These are phyloP conservation scores for Colletotrichum navitas DNA, from an alignment of 2,329 filamentous ascomycete genomes.

Conservation along the genomic window DNA sequence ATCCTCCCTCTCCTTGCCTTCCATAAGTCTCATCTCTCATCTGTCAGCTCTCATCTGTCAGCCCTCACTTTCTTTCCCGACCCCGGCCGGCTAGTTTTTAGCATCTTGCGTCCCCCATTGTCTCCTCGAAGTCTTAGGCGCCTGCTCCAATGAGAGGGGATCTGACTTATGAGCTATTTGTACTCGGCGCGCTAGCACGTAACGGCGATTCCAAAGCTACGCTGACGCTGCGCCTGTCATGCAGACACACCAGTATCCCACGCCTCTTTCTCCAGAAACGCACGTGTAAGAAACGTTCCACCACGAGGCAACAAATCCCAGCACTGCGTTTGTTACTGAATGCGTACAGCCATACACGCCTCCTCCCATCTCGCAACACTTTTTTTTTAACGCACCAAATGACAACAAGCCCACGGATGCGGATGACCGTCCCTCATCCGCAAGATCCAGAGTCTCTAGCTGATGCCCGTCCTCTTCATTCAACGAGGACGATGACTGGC, in stretches of 20 bases:
- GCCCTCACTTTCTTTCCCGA: neutral
- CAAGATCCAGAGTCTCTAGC: neutral
- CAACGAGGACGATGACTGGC: neutral
- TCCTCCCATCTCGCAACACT: slow-evolving; percentile 2
- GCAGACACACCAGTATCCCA: slow-evolving; percentile 12
- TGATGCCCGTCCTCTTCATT: neutral
- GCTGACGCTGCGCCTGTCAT: neutral
- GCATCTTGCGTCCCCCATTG: neutral
- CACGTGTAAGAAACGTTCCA: slow-evolving; percentile 15
- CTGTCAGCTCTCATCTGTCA: slow-evolving; percentile 2
- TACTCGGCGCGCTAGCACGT: slow-evolving; percentile 2
- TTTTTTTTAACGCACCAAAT: neutral
- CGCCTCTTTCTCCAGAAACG: neutral
- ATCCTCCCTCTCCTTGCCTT: too few relatives aligned
- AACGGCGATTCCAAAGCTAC: neutral
- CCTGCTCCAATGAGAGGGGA: slow-evolving; percentile 15
- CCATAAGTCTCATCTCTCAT: slow-evolving; percentile 5
- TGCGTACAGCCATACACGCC: neutral
- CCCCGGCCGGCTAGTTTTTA: neutral
- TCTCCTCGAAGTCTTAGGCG: slow-evolving; percentile 7
- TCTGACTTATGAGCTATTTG: neutral
- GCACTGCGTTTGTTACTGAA: slow-evolving; percentile 4
- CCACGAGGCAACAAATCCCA: slow-evolving; percentile 4
- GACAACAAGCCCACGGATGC: neutral
- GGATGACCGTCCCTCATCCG: too few relatives aligned